A percentile compares a stretch with the other conserved stretches of the same genome.
These are phyloP conservation scores for Saposhnikovia divaricata DNA, from an alignment of 129 eudicot genomes.

Conservation along the genomic window DNA sequence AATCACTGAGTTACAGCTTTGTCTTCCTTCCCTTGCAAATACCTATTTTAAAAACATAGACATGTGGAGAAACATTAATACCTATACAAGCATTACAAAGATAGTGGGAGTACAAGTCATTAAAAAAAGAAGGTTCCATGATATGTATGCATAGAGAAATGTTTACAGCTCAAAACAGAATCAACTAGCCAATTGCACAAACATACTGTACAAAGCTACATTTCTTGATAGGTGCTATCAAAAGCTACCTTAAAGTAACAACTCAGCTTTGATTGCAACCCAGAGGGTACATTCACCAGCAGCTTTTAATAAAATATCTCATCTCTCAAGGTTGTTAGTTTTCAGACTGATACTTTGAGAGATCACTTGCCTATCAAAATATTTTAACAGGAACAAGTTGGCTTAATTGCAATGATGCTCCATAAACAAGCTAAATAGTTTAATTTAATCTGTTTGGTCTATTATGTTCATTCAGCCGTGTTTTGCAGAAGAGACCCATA, in stretches of 20 bases:
- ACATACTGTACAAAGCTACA: constrained; percentile 4
- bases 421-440: background rate
- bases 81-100: background rate
- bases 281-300: background rate
- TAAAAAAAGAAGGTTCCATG: background rate
- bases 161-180: background rate
- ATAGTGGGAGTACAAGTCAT: background rate
- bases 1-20: constrained; percentile 26
- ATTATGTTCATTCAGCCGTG: background rate
- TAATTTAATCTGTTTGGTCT: background rate
- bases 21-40: constrained; percentile 40
- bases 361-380: background rate
- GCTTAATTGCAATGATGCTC: background rate
- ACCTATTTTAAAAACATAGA: constrained; percentile 22
- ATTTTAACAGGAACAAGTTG: background rate
- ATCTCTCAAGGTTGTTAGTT: background rate
- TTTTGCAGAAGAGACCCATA: background rate
- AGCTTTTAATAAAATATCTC: background rate
- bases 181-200: constrained; percentile 2
- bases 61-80: background rate
- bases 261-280: background rate
- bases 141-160: background rate
- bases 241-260: background rate
- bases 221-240: background rate
- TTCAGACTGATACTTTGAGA: background rate